A percentile compares a stretch with the other conserved stretches of the same genome.
These are phyloP conservation scores for Mycena maculata DNA, from an alignment of 768 basidiomycete genomes.

Conservation along the genomic window DNA sequence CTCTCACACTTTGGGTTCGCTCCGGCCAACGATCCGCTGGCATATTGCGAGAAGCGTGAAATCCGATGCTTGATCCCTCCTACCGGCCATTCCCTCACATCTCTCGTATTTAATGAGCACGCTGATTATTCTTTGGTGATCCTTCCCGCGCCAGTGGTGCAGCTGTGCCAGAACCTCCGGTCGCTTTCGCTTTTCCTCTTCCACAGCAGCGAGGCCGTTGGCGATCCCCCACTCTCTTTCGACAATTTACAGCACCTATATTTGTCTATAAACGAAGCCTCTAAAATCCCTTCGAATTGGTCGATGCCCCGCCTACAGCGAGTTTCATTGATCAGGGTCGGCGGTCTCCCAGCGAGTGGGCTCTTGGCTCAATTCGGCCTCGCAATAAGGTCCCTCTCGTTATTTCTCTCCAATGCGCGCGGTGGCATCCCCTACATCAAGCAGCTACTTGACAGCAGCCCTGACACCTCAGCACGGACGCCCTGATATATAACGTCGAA, in stretches of 20 bases:
- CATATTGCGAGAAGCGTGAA: background rate
- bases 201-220: too few species aligned
- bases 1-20: conserved; percentile 9
- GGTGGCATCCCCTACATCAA: background rate
- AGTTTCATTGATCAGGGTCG: background rate
- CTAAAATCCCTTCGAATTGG: background rate
- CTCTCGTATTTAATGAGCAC: background rate
- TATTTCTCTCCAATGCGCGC: background rate
- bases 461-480: background rate
- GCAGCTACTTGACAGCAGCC: background rate
- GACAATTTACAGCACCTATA: background rate
- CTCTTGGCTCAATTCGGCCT: background rate
- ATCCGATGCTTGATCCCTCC: background rate
- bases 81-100: conserved; percentile 1
- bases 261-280: background rate
- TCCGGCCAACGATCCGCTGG: background rate
- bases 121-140: background rate
- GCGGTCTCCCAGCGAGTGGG: background rate
- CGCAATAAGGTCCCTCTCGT: background rate
- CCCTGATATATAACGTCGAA: background rate
- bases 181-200: background rate
- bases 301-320: conserved; percentile 11
- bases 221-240: background rate
- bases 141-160: background rate
- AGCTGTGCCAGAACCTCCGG: background rate